Evolutionary conservation across 257 asterid species (phyloP), one percentile per base, ranked within the genome.

Genomic region (Fraxinus americana): DNA sequence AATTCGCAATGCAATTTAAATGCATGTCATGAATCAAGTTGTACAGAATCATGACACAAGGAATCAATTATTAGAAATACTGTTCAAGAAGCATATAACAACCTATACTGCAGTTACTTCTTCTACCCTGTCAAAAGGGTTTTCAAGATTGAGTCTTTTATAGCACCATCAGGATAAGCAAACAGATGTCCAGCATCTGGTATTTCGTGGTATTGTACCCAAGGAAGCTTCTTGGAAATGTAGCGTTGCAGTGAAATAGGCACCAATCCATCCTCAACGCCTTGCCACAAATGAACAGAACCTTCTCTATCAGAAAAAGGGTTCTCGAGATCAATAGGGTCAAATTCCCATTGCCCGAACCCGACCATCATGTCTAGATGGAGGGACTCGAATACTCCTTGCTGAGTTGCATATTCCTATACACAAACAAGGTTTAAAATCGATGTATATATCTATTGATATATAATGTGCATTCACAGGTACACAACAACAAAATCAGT

Each of bases 201-300:
- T 39, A 84, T 8, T 70, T 87, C 88, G 71, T 80, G 90, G 78
- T 84, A 85, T 12, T 81, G 73, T 63, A 83, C 81, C 97, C 97
- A 91, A 7, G 93, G 86, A 71, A 88, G 91, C 82, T 80, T 87
- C 79, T 83, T 25, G 3, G 79, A 89, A 54, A 92, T 87, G 84
- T 70, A 87, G 0, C 87, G 85, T 75, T 92, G 97, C 77, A 92
- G 85, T 7, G 83, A 54, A 45, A 87, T 85, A 0, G 94, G 96
- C 76, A 92, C 96, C 25, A 92, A 25, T 3, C 90, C 91, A 67
- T 92, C 97, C n/a, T 92, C 96, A 67, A 61, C 77, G 1, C 97
- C 93, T 0, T 92, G 97, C 94, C 96, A 91, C 65, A 92, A 36
- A 77, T 92, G 94, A 35, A 89, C 92, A 1, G 89, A 83, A 25